Evolutionary conservation across 148 eudicot species (phyloP).

Genomic region (Arctostaphylos glauca): DNA sequence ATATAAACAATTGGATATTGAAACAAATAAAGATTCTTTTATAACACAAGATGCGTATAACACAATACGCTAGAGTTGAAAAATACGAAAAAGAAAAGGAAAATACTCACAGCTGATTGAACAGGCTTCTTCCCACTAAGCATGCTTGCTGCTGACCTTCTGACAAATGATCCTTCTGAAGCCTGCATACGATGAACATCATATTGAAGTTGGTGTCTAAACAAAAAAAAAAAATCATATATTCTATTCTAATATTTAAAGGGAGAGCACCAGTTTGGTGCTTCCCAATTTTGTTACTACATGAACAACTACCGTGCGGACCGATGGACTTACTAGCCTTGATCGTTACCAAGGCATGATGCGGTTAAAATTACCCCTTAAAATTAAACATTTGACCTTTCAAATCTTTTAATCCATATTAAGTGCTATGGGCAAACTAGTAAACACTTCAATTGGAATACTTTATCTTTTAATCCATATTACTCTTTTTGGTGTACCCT

Average conservation of each 20-base stretch:
- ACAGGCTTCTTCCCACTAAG: conserved; percentile 88
- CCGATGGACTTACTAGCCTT: too few species aligned
- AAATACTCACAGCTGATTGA: conserved; percentile 60
- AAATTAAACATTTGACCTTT: too few species aligned
- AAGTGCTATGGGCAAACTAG: too few species aligned
- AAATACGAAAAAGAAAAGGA: conserved; percentile 1
- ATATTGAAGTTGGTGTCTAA: neutral
- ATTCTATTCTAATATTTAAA: too few species aligned
- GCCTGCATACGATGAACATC: conserved; percentile 35
- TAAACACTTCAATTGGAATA: too few species aligned
- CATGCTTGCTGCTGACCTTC: conserved; percentile 94
- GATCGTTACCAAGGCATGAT: too few species aligned
- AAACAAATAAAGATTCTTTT: neutral
- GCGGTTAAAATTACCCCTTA: too few species aligned
- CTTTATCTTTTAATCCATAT: too few species aligned
- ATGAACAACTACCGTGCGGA: too few species aligned
- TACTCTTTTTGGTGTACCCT: neutral
- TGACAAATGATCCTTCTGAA: conserved; percentile 56
- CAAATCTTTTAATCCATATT: too few species aligned
- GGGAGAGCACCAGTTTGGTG: too few species aligned
- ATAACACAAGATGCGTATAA: neutral
- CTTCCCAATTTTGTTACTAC: too few species aligned
- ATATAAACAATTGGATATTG: neutral
- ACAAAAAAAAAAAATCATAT: neutral
- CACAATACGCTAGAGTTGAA: neutral